phyloP scores from a whole-genome alignment of 495 filamentous ascomycete genomes.

The Daldinia decipiens region DNA sequence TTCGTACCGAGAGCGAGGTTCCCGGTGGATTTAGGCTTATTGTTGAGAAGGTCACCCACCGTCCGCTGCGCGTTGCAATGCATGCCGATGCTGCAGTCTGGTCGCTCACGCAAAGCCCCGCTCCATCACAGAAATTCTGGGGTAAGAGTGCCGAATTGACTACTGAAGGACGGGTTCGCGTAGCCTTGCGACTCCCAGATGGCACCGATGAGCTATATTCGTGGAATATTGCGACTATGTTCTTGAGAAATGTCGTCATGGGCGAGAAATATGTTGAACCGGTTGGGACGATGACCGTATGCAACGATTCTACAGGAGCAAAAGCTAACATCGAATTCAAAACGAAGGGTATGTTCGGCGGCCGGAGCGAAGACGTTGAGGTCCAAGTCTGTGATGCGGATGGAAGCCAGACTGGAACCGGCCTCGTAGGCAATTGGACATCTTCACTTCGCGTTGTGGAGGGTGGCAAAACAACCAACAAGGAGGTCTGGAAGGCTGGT shows the following conservation, averaged over 20 bases:
- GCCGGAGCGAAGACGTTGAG: constrained; percentile 87
- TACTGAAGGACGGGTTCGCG: constrained; percentile 84
- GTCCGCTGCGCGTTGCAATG: constrained; percentile 90
- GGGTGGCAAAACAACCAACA: constrained; percentile 63
- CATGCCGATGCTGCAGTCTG: constrained; percentile 87
- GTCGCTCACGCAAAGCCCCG: constrained; percentile 86
- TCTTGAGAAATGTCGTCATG: constrained; percentile 94
- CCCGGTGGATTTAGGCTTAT: constrained; percentile 85
- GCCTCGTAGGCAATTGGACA: constrained; percentile 87
- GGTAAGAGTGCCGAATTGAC: constrained; percentile 93
- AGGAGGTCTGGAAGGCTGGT: constrained; percentile 80
- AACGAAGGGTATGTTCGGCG: constrained; percentile 93
- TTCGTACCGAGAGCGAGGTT: constrained; percentile 78
- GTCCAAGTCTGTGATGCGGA: constrained; percentile 74
- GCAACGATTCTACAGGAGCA: constrained; percentile 81
- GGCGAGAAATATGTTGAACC: constrained; percentile 99
- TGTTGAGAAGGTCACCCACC: constrained; percentile 91
- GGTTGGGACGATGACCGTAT: constrained; percentile 83
- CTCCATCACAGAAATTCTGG: constrained; percentile 97
- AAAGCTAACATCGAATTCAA: constrained; percentile 88
- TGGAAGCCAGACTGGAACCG: constrained; percentile 67
- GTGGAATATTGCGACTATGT: constrained; percentile 85
- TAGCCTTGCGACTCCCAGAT: constrained; percentile 71
- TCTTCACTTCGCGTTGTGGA: constrained; percentile 70
- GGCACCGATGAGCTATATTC: constrained; percentile 78